A percentile compares a stretch with the other conserved stretches of the same genome.
Conservation (phyloP, 2,329 filamentous ascomycete genomes). For the Ascochyta rabiei region DNA sequence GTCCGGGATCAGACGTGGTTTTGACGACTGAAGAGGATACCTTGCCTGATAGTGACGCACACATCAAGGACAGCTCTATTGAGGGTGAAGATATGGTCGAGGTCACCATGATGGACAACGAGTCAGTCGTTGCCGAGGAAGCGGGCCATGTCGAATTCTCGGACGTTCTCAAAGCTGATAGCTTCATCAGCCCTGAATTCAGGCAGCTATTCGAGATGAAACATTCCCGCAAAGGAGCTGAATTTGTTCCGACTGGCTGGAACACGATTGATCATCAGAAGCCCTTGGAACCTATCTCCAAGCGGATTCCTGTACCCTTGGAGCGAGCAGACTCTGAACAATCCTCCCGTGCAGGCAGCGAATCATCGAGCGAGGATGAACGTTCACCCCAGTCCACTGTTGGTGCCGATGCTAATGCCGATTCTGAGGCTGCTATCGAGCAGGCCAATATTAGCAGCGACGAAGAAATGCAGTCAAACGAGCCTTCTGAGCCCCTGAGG, state of each 20-base stretch:
- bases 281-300: constrained; percentile 61
- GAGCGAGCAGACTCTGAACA: constrained; percentile 45
- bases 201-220: constrained; percentile 73
- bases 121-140: constrained; percentile 35
- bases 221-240: constrained; percentile 62
- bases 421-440: constrained; percentile 29
- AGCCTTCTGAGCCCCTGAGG: constrained; percentile 27
- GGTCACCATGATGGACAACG: constrained; percentile 77
- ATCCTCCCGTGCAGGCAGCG: constrained; percentile 28
- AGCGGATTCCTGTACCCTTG: constrained; percentile 49
- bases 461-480: constrained; percentile 44
- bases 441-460: constrained; percentile 44
- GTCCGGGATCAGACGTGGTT: constrained; percentile 71
- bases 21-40: constrained; percentile 67
- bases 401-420: constrained; percentile 31
- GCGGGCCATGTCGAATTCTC: constrained; percentile 28
- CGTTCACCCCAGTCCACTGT: constrained; percentile 36
- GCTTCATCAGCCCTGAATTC: constrained; percentile 69
- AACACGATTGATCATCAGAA: constrained; percentile 65
- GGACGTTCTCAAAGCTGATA: constrained; percentile 58
- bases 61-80: constrained; percentile 77
- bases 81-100: constrained; percentile 92
- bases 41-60: constrained; percentile 71
- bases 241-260: constrained; percentile 74
- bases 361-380: constrained; percentile 44